Evolutionary conservation across 306 rosid genomes (phyloP).

Genomic region (Crotalaria pallida): DNA sequence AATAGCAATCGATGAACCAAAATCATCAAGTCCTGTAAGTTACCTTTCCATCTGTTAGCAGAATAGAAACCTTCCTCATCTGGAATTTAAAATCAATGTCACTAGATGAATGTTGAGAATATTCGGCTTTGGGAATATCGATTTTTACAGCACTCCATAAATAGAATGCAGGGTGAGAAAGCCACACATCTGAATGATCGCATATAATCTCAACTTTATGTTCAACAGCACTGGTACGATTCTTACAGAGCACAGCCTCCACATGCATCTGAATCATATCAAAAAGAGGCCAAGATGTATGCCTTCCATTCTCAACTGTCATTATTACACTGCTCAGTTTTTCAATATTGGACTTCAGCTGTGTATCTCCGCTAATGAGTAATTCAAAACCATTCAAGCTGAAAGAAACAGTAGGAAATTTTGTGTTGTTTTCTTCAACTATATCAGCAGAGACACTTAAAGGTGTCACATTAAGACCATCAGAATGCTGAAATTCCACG

Average conservation of each 20-base stretch:
- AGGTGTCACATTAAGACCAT: constrained; percentile 26
- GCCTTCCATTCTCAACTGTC: constrained; percentile 39
- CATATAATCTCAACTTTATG: constrained; percentile 48
- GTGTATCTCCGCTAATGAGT: constrained; percentile 29
- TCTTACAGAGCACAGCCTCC: constrained; percentile 37
- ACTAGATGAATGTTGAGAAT: constrained; percentile 41
- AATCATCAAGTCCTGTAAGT: neutral
- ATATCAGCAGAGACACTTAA: constrained; percentile 32
- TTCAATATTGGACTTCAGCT: constrained; percentile 49
- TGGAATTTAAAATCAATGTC: constrained; percentile 43
- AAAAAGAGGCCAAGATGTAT: constrained; percentile 62
- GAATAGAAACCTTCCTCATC: constrained; percentile 61
- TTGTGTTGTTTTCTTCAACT: constrained; percentile 37
- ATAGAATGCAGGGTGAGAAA: constrained; percentile 62
- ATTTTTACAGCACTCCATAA: constrained; percentile 50
- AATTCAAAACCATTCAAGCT: constrained; percentile 47
- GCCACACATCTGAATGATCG: constrained; percentile 65
- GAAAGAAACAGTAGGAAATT: constrained; percentile 42
- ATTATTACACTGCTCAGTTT: constrained; percentile 52
- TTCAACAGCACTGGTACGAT: constrained; percentile 18
- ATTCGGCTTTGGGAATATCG: constrained; percentile 35
- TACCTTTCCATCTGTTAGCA: constrained; percentile 93
- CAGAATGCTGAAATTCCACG: constrained; percentile 33
- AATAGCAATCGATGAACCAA: neutral
- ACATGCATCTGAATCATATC: constrained; percentile 47